phyloP scores from a whole-genome alignment of 768 basidiomycete genomes.

The Tylopilus sp. region DNA sequence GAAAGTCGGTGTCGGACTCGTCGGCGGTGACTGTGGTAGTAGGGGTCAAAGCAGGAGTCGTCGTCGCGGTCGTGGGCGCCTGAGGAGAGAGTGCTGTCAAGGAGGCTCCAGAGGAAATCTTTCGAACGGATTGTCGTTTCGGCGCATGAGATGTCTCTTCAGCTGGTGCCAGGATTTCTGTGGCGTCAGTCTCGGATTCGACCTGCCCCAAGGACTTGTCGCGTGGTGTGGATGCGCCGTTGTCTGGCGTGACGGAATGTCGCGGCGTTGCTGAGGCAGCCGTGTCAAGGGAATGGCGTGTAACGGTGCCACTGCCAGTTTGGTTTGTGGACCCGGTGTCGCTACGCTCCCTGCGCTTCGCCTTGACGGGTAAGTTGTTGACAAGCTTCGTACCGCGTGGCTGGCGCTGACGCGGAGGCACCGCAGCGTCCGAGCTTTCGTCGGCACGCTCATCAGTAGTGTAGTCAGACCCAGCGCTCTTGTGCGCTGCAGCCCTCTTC shows the following conservation, averaged over 20 bases:
- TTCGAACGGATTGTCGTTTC: conserved; percentile 26
- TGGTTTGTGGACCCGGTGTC: conserved; percentile 64
- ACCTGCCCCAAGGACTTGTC: conserved; percentile 40
- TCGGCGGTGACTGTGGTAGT: conserved; percentile 48
- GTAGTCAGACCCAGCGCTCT: conserved; percentile 23
- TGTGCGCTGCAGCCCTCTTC: conserved; percentile 26
- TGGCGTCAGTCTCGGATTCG: conserved; percentile 32
- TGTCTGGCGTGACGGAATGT: conserved; percentile 22
- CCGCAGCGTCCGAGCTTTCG: conserved; percentile 47
- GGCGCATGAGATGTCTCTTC: conserved; percentile 25
- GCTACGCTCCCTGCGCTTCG: conserved; percentile 47
- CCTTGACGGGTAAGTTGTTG: conserved; percentile 33
- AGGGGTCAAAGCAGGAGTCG: conserved; percentile 35
- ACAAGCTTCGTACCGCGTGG: conserved; percentile 33
- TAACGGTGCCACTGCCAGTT: conserved; percentile 36
- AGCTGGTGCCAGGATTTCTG: conserved; percentile 26
- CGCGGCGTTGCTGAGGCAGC: conserved; percentile 27
- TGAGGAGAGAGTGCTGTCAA: conserved; percentile 25
- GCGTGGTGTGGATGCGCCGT: conserved; percentile 26
- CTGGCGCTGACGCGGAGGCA: conserved; percentile 41
- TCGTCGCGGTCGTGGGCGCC: conserved; percentile 25
- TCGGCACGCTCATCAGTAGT: conserved; percentile 52
- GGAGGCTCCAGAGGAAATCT: conserved; percentile 32
- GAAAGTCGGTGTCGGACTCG: conserved; percentile 83
- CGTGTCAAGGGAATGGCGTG: conserved; percentile 24